Percentiles rank a stretch among this genome's conserved stretches.
phyloP scores from a whole-genome alignment of 2,329 filamentous ascomycete genomes.

The Colletotrichum echinochloae region DNA sequence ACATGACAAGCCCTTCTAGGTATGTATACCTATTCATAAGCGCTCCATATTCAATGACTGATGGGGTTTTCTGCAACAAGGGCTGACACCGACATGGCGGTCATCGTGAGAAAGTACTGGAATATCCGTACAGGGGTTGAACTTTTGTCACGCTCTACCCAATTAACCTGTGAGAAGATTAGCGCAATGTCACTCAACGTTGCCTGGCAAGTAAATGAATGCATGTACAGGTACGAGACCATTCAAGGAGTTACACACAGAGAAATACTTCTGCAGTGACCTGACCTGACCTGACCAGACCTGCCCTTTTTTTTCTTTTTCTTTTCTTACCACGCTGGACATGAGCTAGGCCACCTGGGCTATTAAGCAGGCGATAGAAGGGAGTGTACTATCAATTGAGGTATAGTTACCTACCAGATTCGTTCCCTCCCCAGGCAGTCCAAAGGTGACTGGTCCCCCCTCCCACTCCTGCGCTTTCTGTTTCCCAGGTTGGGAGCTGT shows the following conservation, averaged over 20 bases:
- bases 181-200: slow-evolving; percentile 15
- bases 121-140: slow-evolving; percentile 13
- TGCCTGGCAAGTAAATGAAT: slow-evolving; percentile 6
- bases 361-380: not conserved
- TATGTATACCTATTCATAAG: too few species aligned
- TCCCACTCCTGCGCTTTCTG: not conserved
- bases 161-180: slow-evolving; percentile 28
- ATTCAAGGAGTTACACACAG: not conserved
- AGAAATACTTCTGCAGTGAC: not conserved
- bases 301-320: not conserved
- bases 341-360: not conserved
- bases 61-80: too few species aligned
- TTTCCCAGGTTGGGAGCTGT: slow-evolving; percentile 1
- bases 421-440: not conserved
- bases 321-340: not conserved
- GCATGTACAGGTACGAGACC: not conserved
- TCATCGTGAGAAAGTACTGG: slow-evolving; percentile 18
- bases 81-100: not conserved
- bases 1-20: too few species aligned
- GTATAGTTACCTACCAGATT: not conserved
- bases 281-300: not conserved
- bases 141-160: slow-evolving; percentile 8
- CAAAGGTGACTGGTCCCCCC: not conserved
- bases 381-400: not conserved
- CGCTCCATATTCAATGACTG: too few species aligned